Evolutionary conservation across 2,329 filamentous ascomycete species (phyloP), one percentile per base, ranked within the genome.

Genomic region (Elsinoe perseae): DNA sequence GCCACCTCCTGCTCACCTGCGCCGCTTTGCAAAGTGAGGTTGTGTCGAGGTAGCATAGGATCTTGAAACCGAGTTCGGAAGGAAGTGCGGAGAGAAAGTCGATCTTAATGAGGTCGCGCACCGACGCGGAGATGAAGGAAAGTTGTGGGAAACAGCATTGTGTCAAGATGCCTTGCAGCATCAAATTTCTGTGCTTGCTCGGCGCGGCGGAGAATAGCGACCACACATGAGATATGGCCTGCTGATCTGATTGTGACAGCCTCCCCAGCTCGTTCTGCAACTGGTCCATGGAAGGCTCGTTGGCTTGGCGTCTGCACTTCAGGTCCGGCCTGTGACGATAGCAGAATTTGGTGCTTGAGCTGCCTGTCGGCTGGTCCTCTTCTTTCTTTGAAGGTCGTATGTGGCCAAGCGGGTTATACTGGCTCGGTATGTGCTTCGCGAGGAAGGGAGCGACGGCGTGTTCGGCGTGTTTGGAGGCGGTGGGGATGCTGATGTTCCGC

Each of bases 61-160:
- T 92, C 71, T 95, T 95, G 74, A 95, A 93, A 16, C 90, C 89
- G 28, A 98, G 80, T 73, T 98, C 93, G 38, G 86, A 80, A 4
- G 93, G 93, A 0, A 98, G 78, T 5, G 92, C 90, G 30, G 86
- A 83, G 50, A 98, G 76, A 68, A 97, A 98, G 73, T 98, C 93
- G 73, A 98, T 97, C 71, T 95, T 93, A 66, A 98, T 91, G 60
- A 97, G 85, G 62, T 97, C 91, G 61, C 89, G 86, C 44, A 98
- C 88, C 62, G 90, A 88, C 59, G 89, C 84, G 1, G 92, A 93
- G 57, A 98, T 85, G 63, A 88, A 91, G 28, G 93, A 97, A 5
- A 98, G 82, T 67, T 98, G 93, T 1, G 93, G 92, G 67, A 98
- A 97, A 74, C 93, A 98, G 71, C 92, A 97, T 70, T 97, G 91